Evolutionary conservation across 2,329 filamentous ascomycete species (phyloP).

Genomic region (Diaporthe ampelina): DNA sequence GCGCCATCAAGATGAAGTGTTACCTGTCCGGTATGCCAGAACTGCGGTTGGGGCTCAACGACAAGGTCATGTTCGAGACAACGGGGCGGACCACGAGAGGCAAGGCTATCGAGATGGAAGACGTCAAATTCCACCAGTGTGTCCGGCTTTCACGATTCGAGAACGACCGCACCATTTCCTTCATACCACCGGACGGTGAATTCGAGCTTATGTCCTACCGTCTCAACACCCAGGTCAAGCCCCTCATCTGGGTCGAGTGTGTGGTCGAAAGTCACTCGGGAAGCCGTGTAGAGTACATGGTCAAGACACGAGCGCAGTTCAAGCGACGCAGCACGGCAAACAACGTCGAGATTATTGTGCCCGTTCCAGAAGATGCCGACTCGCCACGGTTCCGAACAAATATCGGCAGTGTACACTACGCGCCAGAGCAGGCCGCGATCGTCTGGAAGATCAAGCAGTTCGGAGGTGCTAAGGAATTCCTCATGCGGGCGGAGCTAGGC

Average conservation of each 20-base stretch:
- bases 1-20: constrained; percentile 99
- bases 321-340: constrained; percentile 98
- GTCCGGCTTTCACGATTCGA: constrained; percentile 96
- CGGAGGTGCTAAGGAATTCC: constrained; percentile 96
- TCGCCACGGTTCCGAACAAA: constrained; percentile 97
- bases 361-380: constrained; percentile 97
- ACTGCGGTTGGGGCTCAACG: constrained; percentile 91
- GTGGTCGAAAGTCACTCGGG: constrained; percentile 96
- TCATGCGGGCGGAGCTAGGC: constrained; percentile 97
- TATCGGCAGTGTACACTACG: constrained; percentile 97
- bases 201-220: constrained; percentile 99
- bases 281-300: constrained; percentile 97
- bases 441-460: constrained; percentile 99
- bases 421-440: constrained; percentile 96
- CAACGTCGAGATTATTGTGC: constrained; percentile 98
- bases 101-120: constrained; percentile 99
- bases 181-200: constrained; percentile 97
- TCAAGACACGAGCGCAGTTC: constrained; percentile 98
- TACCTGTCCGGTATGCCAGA: constrained; percentile 99
- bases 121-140: constrained; percentile 99
- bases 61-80: constrained; percentile 99
- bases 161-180: constrained; percentile 98
- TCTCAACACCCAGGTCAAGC: constrained; percentile 98
- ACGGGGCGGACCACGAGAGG: constrained; percentile 93
- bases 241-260: constrained; percentile 98